Conservation (phyloP, 2,329 filamentous ascomycete genomes). For the Alternaria incomplexa region DNA sequence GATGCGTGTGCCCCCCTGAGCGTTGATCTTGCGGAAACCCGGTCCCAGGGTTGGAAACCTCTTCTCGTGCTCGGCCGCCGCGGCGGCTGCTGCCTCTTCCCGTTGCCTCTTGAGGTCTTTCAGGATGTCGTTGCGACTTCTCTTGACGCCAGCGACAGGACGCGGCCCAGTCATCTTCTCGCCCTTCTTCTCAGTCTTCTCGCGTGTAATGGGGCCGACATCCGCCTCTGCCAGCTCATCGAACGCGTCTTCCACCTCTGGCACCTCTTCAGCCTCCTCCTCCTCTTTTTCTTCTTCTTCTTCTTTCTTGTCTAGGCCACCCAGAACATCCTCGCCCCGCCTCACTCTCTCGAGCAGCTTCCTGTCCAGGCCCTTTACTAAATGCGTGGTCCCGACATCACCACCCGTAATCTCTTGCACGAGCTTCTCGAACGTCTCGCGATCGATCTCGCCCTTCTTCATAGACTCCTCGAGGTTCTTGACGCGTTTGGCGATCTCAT, state of each 20-base stretch:
- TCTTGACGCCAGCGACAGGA: slow-evolving; percentile 55
- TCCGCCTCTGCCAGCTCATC: slow-evolving; percentile 68
- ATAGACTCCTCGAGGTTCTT: slow-evolving; percentile 80
- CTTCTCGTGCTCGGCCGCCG: slow-evolving; percentile 49
- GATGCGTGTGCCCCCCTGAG: slow-evolving; percentile 58
- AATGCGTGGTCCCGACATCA: slow-evolving; percentile 78
- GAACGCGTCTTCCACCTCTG: slow-evolving; percentile 54
- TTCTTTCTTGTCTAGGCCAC: slow-evolving; percentile 43
- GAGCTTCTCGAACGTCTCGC: slow-evolving; percentile 76
- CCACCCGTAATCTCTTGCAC: slow-evolving; percentile 81
- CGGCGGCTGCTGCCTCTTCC: slow-evolving; percentile 52
- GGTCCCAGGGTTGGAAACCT: slow-evolving; percentile 57
- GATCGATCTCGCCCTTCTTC: slow-evolving; percentile 84
- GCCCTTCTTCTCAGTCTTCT: slow-evolving; percentile 62
- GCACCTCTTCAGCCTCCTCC: slow-evolving; percentile 31
- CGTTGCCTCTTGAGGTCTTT: slow-evolving; percentile 64
- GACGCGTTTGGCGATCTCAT: slow-evolving; percentile 69
- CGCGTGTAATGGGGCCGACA: slow-evolving; percentile 69
- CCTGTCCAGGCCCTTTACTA: slow-evolving; percentile 92
- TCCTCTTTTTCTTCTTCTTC: slow-evolving; percentile 27
- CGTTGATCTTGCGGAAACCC: slow-evolving; percentile 61
- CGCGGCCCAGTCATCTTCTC: slow-evolving; percentile 54
- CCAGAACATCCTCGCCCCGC: slow-evolving; percentile 65
- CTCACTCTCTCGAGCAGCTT: slow-evolving; percentile 74
- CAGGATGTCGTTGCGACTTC: slow-evolving; percentile 65